phyloP scores from a whole-genome alignment of 192 early-diverging fungal species.

The Piromyces finnis region DNA sequence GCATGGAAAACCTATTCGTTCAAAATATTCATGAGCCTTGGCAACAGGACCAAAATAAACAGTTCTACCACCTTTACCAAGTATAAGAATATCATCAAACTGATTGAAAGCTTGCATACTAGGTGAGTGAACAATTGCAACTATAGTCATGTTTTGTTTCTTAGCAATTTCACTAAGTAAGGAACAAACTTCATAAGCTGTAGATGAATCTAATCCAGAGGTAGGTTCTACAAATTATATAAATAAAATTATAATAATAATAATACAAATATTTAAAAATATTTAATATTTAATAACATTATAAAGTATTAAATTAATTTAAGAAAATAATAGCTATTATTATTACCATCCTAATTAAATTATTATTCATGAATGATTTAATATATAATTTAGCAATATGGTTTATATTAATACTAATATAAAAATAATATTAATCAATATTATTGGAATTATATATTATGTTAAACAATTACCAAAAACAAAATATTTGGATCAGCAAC shows the following conservation, averaged over 20 bases:
- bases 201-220: conserved; percentile 46
- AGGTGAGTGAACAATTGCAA: conserved; percentile 87
- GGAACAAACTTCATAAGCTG: conserved; percentile 39
- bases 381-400: too few species aligned
- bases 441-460: too few species aligned
- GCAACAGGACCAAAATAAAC: conserved; percentile 40
- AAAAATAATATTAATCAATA: too few species aligned
- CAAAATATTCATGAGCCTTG: conserved; percentile 22
- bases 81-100: conserved; percentile 59
- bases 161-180: conserved; percentile 39
- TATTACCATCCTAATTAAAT: too few species aligned
- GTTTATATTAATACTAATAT: too few species aligned
- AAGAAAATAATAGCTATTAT: too few species aligned
- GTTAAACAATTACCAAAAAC: not conserved
- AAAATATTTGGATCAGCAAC: not conserved
- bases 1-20: conserved; percentile 31
- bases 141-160: conserved; percentile 41
- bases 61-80: conserved; percentile 49
- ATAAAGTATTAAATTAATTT: not conserved
- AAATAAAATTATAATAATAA: conserved; percentile 17
- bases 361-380: too few species aligned
- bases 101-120: conserved; percentile 57
- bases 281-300: too few species aligned
- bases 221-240: conserved; percentile 41
- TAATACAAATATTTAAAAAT: conserved; percentile 2